Evolutionary conservation across 2,329 filamentous ascomycete species (phyloP).

Genomic region (Phialocephala sp.): DNA sequence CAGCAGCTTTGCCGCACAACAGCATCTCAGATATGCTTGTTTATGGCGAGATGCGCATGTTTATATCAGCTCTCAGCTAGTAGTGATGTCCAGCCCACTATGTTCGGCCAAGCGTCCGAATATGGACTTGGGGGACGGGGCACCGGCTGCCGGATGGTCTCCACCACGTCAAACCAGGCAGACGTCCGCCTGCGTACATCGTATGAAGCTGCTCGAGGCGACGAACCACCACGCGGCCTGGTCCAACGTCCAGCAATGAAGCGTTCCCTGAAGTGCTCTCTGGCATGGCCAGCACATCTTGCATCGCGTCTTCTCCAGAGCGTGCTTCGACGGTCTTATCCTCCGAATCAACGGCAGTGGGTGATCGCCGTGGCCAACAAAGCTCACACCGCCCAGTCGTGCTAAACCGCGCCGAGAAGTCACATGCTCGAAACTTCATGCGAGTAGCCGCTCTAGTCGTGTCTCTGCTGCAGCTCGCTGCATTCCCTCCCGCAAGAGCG

Average conservation of each 20-base stretch:
- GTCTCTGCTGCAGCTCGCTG: conserved; percentile 32
- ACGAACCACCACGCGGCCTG: conserved; percentile 25
- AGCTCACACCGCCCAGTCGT: conserved; percentile 30
- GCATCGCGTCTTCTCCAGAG: conserved; percentile 22
- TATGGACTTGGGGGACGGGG: conserved; percentile 1
- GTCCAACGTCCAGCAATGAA: conserved; percentile 13
- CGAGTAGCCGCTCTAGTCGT: conserved; percentile 38
- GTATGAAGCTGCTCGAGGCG: background rate
- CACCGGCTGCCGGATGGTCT: background rate
- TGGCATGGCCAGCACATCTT: conserved; percentile 34
- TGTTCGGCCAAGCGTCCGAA: background rate
- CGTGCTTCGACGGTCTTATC: background rate
- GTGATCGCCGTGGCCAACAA: conserved; percentile 9
- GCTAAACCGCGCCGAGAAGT: conserved; percentile 28
- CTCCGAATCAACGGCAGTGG: background rate
- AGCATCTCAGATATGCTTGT: conserved; percentile 5
- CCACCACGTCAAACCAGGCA: background rate
- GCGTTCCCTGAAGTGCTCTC: conserved; percentile 6
- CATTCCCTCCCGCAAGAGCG: conserved; percentile 39
- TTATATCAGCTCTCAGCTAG: background rate
- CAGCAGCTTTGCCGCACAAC: background rate
- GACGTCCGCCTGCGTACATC: background rate
- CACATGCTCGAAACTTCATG: conserved; percentile 38
- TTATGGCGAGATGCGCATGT: conserved; percentile 4
- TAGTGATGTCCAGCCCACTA: background rate